Conservation (phyloP, 2,329 filamentous ascomycete genomes). For the Fusarium sp. region DNA sequence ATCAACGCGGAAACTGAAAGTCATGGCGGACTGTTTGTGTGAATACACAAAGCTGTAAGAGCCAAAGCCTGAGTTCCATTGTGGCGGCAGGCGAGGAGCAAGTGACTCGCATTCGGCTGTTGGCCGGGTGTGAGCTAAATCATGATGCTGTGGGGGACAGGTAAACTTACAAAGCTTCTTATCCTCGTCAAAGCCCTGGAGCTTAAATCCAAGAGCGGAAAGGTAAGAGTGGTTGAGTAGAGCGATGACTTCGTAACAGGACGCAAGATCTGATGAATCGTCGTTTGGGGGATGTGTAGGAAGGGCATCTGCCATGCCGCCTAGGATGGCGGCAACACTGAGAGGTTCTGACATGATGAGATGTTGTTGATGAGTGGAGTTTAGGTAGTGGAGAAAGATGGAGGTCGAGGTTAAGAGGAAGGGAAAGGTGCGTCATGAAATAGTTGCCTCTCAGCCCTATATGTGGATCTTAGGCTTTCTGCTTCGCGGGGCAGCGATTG, state of each 20-base stretch:
- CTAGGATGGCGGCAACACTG: conserved; percentile 57
- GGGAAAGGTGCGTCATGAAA: conserved; percentile 42
- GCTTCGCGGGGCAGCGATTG: conserved; percentile 27
- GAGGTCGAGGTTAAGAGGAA: conserved; percentile 1
- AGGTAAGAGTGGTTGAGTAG: conserved; percentile 88
- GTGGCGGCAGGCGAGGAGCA: conserved; percentile 73
- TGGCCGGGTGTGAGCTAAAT: conserved; percentile 19
- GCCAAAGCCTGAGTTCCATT: conserved; percentile 82
- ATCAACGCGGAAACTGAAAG: conserved; percentile 84
- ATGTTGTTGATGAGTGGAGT: conserved; percentile 1
- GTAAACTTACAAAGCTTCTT: conserved; percentile 71
- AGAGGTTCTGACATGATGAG: conserved; percentile 46
- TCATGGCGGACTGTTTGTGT: conserved; percentile 86
- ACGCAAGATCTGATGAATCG: conserved; percentile 72
- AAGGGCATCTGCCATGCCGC: conserved; percentile 69
- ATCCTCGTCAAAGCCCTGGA: conserved; percentile 87
- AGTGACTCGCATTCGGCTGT: conserved; percentile 63
- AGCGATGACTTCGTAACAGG: conserved; percentile 83
- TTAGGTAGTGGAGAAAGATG: conserved; percentile 11
- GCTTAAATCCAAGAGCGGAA: conserved; percentile 80
- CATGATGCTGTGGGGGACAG: background rate
- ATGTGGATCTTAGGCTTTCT: conserved; percentile 37
- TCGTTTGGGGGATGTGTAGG: conserved; percentile 65
- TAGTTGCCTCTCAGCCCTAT: conserved; percentile 48
- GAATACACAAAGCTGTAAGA: conserved; percentile 87